Evolutionary conservation across 116 monocot species (phyloP).

Genomic region (Papilionanthe hybrid): DNA sequence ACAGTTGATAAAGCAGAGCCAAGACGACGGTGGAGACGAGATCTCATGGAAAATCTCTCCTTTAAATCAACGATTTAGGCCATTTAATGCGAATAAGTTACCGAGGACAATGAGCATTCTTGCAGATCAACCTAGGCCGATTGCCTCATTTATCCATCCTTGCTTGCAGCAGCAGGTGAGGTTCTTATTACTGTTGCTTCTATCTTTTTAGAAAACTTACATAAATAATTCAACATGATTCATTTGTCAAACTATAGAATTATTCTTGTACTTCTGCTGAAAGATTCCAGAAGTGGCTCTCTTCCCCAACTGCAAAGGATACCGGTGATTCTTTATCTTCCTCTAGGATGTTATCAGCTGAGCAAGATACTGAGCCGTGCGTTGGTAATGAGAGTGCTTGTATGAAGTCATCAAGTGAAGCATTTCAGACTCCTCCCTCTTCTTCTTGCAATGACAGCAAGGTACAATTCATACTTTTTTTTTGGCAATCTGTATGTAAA

Average conservation of each 20-base stretch:
- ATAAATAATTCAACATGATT: not conserved
- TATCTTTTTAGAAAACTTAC: not conserved
- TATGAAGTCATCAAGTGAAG: slow-evolving; percentile 22
- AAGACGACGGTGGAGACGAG: slow-evolving; percentile 87
- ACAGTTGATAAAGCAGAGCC: slow-evolving; percentile 91
- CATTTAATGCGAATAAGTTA: slow-evolving; percentile 41
- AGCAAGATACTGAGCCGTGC: not conserved
- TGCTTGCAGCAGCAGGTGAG: slow-evolving; percentile 58
- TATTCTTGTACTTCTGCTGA: slow-evolving; percentile 25
- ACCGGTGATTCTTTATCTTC: slow-evolving; percentile 12
- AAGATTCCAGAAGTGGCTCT: slow-evolving; percentile 36
- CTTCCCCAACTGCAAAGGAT: slow-evolving; percentile 22
- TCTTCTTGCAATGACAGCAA: slow-evolving; percentile 35
- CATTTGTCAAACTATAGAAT: slow-evolving; percentile 23
- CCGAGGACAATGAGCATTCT: slow-evolving; percentile 18
- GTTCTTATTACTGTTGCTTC: not conserved
- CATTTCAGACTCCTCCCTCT: slow-evolving; percentile 84
- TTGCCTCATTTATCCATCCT: slow-evolving; percentile 26
- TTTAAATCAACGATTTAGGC: slow-evolving; percentile 57
- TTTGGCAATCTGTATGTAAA: not conserved
- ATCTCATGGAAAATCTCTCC: slow-evolving; percentile 94
- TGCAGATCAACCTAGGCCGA: slow-evolving; percentile 14
- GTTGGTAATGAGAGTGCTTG: slow-evolving; percentile 9
- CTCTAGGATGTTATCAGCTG: slow-evolving; percentile 13
- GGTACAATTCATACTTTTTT: slow-evolving; percentile 23